Evolutionary conservation across 1,284 basidiomycete genomes (phyloP).

Genomic region (Mycena citricolor): DNA sequence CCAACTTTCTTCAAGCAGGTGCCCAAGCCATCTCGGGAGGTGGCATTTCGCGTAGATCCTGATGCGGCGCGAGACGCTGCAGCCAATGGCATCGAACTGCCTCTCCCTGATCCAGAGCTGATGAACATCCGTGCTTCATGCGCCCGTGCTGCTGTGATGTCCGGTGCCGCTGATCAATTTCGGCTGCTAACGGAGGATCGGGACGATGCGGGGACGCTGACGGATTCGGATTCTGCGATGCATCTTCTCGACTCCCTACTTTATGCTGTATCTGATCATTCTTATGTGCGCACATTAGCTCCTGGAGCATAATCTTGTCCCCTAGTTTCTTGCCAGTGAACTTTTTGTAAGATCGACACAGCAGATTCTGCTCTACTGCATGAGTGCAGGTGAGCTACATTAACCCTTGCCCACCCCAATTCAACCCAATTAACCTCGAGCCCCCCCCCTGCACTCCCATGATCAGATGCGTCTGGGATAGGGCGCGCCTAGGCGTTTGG

Average conservation of each 20-base stretch:
- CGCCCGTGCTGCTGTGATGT: conserved; percentile 16
- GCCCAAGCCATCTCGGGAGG: conserved; percentile 1
- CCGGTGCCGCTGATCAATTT: conserved; percentile 12
- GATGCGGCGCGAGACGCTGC: neutral
- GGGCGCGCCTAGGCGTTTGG: too few relatives aligned
- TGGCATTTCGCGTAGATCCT: conserved; percentile 9
- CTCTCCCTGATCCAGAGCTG: conserved; percentile 9
- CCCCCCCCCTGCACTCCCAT: too few relatives aligned
- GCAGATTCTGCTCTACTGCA: too few relatives aligned
- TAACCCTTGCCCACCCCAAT: too few relatives aligned
- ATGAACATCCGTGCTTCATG: conserved; percentile 12
- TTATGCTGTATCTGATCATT: too few relatives aligned
- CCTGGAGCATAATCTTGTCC: neutral
- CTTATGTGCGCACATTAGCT: neutral
- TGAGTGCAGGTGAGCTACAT: too few relatives aligned
- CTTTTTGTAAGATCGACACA: too few relatives aligned
- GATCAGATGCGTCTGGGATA: too few relatives aligned
- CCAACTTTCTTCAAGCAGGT: conserved; percentile 1
- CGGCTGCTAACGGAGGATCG: conserved; percentile 7
- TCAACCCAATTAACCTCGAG: too few relatives aligned
- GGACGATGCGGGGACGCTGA: conserved; percentile 2
- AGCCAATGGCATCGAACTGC: neutral
- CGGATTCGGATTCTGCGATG: conserved; percentile 2
- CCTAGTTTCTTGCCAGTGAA: too few relatives aligned
- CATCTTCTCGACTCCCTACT: conserved; percentile 9